Conservation (phyloP, 2,329 filamentous ascomycete species). For the Arachnomyces sp. region DNA sequence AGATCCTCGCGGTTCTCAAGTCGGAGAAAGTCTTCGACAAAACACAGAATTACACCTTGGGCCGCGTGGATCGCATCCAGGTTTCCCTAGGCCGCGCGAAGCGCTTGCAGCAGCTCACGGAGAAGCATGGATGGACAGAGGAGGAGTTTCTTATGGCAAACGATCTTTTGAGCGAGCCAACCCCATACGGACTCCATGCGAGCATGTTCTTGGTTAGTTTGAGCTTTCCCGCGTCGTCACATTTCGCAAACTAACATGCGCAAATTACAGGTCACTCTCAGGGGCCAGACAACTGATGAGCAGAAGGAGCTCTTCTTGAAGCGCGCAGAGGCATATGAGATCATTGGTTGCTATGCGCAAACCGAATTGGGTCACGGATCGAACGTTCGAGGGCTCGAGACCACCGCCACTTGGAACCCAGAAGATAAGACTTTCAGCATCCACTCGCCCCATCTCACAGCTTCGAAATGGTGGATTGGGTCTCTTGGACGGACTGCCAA, state of each 20-base stretch:
- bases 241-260: constrained; percentile 9
- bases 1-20: constrained; percentile 56
- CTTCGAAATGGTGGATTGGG: constrained; percentile 81
- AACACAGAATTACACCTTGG: constrained; percentile 66
- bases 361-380: constrained; percentile 73
- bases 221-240: neutral
- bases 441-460: constrained; percentile 64
- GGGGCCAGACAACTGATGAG: constrained; percentile 62
- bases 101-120: constrained; percentile 56
- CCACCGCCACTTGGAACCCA: constrained; percentile 64
- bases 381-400: constrained; percentile 66
- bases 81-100: constrained; percentile 63
- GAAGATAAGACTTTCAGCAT: constrained; percentile 67
- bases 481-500: constrained; percentile 68
- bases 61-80: constrained; percentile 60
- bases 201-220: constrained; percentile 57
- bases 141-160: constrained; percentile 58
- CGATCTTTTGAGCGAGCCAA: constrained; percentile 63
- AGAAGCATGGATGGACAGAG: constrained; percentile 57
- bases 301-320: constrained; percentile 67
- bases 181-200: constrained; percentile 65
- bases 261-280: constrained; percentile 50
- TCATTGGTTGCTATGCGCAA: constrained; percentile 72
- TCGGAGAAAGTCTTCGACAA: constrained; percentile 67
- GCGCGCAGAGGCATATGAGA: constrained; percentile 59